Conservation (phyloP, 2,329 filamentous ascomycete species). For the Stagonosporopsis chrysanthemi region DNA sequence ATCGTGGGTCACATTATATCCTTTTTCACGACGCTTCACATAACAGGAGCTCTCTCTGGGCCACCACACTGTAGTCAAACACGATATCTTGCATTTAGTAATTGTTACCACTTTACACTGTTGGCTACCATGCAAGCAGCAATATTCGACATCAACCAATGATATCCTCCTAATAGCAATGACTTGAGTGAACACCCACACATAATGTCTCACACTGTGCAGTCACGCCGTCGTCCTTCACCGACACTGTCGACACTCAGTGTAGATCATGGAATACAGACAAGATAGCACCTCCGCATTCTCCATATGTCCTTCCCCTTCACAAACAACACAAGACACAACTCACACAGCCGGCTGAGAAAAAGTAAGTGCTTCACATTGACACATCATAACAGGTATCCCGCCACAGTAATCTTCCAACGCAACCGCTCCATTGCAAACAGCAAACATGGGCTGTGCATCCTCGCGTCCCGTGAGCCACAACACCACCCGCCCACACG, state of each 20-base stretch:
- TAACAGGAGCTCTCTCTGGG: not conserved
- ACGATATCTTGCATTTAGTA: not conserved
- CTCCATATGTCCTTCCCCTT: not conserved
- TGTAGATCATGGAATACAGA: not conserved
- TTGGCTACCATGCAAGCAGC: not conserved
- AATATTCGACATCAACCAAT: not conserved
- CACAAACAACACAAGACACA: not conserved
- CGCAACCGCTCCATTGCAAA: not conserved
- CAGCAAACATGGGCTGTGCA: slow-evolving; percentile 12
- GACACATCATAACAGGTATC: not conserved
- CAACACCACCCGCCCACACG: not conserved
- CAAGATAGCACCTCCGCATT: not conserved
- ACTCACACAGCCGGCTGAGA: not conserved
- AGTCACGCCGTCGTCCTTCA: slow-evolving; percentile 3
- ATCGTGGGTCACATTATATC: too few species aligned
- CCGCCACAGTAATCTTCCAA: not conserved
- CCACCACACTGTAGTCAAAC: not conserved
- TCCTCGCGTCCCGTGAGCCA: slow-evolving; percentile 6
- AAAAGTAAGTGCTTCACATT: slow-evolving; percentile 2
- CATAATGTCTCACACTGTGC: slow-evolving; percentile 9
- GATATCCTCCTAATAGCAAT: too few species aligned
- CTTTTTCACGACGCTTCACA: too few species aligned
- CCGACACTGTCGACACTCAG: not conserved
- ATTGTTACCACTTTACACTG: not conserved
- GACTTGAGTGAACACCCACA: not conserved